These are phyloP conservation scores for Ophiocordyceps robertsii DNA, from an alignment of 2,329 filamentous ascomycete genomes.

Conservation along the genomic window DNA sequence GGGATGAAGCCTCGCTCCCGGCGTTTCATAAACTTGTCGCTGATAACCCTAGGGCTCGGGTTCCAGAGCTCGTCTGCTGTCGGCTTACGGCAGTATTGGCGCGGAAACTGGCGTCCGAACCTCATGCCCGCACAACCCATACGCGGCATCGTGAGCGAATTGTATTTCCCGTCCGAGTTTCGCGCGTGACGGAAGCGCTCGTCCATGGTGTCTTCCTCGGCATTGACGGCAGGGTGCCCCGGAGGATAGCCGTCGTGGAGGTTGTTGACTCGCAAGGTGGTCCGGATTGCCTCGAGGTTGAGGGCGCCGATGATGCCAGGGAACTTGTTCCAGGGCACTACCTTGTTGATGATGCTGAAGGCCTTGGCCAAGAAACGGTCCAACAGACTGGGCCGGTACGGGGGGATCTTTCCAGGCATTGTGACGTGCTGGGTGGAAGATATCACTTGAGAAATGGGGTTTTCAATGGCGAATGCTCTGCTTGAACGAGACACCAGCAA, in stretches of 20 bases:
- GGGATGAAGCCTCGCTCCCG: neutral
- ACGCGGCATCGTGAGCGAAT: neutral
- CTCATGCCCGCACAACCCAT: conserved; percentile 1
- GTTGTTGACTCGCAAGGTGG: neutral
- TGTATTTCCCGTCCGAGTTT: conserved; percentile 1
- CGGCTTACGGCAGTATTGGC: neutral
- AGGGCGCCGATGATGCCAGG: neutral
- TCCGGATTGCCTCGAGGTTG: neutral
- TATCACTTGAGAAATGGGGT: no score
- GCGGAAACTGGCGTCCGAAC: neutral
- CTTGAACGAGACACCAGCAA: no score
- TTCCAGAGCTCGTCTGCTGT: conserved; percentile 1
- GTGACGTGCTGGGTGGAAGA: no score
- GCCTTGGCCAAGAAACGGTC: neutral
- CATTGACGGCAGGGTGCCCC: neutral
- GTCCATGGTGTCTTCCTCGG: neutral
- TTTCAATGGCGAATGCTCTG: no score
- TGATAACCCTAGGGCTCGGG: neutral
- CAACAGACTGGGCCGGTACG: neutral
- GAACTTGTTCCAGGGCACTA: neutral
- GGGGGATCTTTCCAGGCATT: neutral
- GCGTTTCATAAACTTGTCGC: neutral
- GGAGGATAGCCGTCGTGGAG: neutral
- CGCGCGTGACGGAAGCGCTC: neutral
- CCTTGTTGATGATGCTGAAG: neutral